phyloP scores from a whole-genome alignment of 164 flowering plant species.

The Houttuynia cordata region DNA sequence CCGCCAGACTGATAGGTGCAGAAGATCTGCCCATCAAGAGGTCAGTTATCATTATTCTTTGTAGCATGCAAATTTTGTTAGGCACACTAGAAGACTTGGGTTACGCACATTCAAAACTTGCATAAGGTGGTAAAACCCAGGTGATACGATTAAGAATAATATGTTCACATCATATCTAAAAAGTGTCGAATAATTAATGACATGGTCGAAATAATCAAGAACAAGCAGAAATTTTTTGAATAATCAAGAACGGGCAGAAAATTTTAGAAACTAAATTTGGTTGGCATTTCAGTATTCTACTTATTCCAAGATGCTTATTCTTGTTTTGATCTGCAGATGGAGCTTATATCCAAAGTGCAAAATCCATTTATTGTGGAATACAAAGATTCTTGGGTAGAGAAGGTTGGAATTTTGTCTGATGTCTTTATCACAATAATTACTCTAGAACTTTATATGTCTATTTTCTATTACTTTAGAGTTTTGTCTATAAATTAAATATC shows the following conservation, averaged over 20 bases:
- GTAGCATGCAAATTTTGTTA: background rate
- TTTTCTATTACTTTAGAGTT: no score
- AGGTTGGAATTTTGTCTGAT: slow-evolving; percentile 29
- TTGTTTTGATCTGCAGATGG: slow-evolving; percentile 51
- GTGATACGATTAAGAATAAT: no score
- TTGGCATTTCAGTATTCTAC: background rate
- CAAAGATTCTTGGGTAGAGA: slow-evolving; percentile 99
- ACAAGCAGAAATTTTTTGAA: background rate
- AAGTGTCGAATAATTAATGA: no score
- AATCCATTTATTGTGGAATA: slow-evolving; percentile 95
- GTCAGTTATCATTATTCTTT: slow-evolving; percentile 17
- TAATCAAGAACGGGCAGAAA: background rate
- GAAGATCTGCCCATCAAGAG: slow-evolving; percentile 98
- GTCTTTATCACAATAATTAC: background rate
- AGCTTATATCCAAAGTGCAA: slow-evolving; percentile 72
- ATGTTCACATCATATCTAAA: no score
- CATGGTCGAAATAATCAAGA: background rate
- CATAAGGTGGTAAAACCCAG: no score
- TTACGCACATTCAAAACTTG: no score
- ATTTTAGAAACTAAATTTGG: no score
- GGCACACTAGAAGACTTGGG: background rate
- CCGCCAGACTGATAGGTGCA: slow-evolving; percentile 89
- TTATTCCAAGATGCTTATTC: no score
- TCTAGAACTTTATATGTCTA: background rate
- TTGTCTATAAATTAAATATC: no score